These are phyloP conservation scores for Phylloporus sp. DNA, from an alignment of 768 basidiomycete species.

Conservation along the genomic window DNA sequence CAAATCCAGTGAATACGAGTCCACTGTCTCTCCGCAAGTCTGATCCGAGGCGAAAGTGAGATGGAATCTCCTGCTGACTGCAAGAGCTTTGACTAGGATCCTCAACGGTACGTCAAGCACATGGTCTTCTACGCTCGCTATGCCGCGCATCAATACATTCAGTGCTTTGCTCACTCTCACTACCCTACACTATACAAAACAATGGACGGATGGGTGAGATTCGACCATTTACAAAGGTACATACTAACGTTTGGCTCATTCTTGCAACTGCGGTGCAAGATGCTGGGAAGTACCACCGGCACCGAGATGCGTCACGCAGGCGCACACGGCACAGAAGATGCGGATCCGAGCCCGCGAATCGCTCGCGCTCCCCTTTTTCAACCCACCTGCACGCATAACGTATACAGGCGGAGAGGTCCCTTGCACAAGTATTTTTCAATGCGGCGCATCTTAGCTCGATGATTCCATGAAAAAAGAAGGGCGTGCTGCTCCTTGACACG, in stretches of 20 bases:
- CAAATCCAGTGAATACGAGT: slow-evolving; percentile 11
- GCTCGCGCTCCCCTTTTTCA: background rate
- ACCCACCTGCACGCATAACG: background rate
- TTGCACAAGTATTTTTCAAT: background rate
- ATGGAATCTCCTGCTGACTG: background rate
- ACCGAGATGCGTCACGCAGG: background rate
- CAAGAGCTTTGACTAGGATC: slow-evolving; percentile 3
- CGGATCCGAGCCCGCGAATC: background rate
- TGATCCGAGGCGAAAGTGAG: slow-evolving; percentile 18
- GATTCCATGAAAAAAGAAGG: background rate
- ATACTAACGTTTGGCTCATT: too few relatives aligned
- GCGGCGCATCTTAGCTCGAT: background rate
- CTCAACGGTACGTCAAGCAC: background rate
- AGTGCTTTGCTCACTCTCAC: too few relatives aligned
- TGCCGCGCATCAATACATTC: background rate
- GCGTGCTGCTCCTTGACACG: background rate
- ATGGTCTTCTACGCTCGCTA: background rate
- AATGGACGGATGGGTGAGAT: too few relatives aligned
- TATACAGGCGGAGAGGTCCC: background rate
- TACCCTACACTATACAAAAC: too few relatives aligned
- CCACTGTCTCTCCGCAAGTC: slow-evolving; percentile 9
- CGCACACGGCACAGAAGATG: background rate
- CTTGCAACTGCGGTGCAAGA: too few relatives aligned
- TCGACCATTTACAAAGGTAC: too few relatives aligned
- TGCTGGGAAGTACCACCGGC: background rate